A percentile compares a stretch with the other conserved stretches of the same genome.
phyloP scores from a whole-genome alignment of 345 rosid genomes.

The Turnera subulata region DNA sequence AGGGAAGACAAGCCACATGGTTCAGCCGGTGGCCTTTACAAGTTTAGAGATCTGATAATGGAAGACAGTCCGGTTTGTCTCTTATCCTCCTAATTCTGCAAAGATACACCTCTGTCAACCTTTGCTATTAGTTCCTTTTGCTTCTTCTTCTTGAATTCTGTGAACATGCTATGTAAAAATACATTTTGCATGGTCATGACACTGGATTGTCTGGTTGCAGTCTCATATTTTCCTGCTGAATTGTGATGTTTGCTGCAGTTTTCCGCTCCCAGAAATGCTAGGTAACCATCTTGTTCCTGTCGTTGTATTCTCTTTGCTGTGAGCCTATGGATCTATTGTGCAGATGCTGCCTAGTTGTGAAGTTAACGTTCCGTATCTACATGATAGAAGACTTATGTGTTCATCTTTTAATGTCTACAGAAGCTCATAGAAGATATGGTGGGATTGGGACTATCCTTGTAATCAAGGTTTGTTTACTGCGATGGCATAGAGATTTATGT shows the following conservation, averaged over 20 bases:
- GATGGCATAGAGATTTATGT: background rate
- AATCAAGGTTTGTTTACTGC: conserved; percentile 59
- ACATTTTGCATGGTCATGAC: background rate
- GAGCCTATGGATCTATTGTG: background rate
- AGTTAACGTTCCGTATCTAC: too few relatives aligned
- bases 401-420: conserved; percentile 29
- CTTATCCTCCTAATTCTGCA: background rate
- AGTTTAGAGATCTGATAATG: conserved; percentile 30
- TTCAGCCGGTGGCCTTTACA: conserved; percentile 34
- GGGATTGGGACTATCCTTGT: conserved; percentile 88
- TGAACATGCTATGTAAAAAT: background rate
- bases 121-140: background rate
- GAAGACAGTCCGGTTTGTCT: conserved; percentile 27
- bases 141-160: conserved; percentile 1
- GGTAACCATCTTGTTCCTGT: conserved; percentile 32
- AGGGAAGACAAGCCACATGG: conserved; percentile 36
- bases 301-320: conserved; percentile 1
- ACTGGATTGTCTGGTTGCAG: conserved; percentile 33
- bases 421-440: conserved; percentile 65
- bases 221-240: conserved; percentile 73
- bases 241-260: conserved; percentile 90
- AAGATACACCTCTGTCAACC: too few relatives aligned
- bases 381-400: conserved; percentile 3
- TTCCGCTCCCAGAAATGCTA: conserved; percentile 74
- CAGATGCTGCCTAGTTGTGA: background rate